Evolutionary conservation across 768 basidiomycete species (phyloP).

Genomic region (Melanogaster broomeanus): DNA sequence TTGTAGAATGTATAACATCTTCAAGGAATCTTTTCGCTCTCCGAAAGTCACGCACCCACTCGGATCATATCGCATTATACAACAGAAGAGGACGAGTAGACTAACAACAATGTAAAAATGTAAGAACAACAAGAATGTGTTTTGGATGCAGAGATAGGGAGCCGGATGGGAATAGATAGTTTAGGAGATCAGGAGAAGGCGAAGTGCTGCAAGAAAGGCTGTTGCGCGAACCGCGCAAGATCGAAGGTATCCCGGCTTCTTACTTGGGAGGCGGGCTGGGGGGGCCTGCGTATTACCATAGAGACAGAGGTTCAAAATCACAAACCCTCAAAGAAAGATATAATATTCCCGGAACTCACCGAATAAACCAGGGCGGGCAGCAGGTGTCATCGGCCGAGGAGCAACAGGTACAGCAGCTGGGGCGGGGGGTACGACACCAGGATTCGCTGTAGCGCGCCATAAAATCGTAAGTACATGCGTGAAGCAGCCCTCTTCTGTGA

Average conservation of each 20-base stretch:
- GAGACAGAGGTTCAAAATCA: background rate
- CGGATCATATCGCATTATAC: too few relatives aligned
- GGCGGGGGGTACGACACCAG: constrained; percentile 59
- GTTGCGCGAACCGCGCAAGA: background rate
- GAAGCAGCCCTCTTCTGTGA: too few relatives aligned
- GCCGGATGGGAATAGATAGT: background rate
- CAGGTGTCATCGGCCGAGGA: constrained; percentile 43
- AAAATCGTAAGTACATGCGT: too few relatives aligned
- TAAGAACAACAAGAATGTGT: background rate
- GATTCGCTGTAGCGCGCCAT: constrained; percentile 52
- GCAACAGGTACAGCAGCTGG: constrained; percentile 35
- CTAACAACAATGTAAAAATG: background rate
- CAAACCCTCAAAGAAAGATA: background rate
- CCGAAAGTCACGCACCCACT: too few relatives aligned
- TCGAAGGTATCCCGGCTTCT: background rate
- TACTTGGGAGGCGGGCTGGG: constrained; percentile 49
- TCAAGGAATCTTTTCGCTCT: too few relatives aligned
- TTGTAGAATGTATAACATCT: too few relatives aligned
- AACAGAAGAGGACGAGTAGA: too few relatives aligned
- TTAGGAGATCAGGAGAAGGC: background rate
- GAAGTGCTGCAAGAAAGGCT: background rate
- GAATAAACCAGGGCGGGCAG: constrained; percentile 64
- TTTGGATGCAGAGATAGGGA: background rate
- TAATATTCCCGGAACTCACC: constrained; percentile 39
- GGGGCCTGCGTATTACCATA: constrained; percentile 35